A percentile compares a stretch with the other conserved stretches of the same genome.
Evolutionary conservation across 2,329 filamentous ascomycete species (phyloP).

Genomic region (Biscogniauxia sp.): DNA sequence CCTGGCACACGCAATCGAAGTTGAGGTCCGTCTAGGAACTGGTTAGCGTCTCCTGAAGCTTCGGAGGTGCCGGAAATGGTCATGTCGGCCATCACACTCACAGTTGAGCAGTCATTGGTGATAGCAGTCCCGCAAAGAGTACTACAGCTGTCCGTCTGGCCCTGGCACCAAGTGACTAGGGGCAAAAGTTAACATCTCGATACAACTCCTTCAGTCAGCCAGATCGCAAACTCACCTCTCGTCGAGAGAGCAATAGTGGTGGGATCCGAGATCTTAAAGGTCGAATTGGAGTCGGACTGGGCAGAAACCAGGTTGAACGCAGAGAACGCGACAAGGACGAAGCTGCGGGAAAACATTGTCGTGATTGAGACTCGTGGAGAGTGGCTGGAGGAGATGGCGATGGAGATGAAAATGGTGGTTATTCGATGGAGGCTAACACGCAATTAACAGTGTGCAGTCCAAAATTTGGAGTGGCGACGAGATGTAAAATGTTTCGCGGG

Average conservation of each 20-base stretch:
- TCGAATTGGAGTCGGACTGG: constrained; percentile 37
- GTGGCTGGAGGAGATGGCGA: too few relatives aligned
- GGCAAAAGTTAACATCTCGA: constrained; percentile 18
- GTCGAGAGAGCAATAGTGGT: constrained; percentile 23
- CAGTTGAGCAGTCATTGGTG: constrained; percentile 45
- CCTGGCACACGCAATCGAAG: constrained; percentile 50
- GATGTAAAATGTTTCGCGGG: constrained; percentile 1
- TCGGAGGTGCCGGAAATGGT: background rate
- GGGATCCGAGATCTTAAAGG: constrained; percentile 45
- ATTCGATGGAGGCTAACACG: background rate
- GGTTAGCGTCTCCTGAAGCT: constrained; percentile 7
- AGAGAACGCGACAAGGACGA: constrained; percentile 44
- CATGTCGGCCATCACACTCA: constrained; percentile 33
- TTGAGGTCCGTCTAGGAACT: constrained; percentile 39
- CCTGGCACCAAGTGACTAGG: constrained; percentile 48
- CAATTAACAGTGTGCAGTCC: constrained; percentile 1
- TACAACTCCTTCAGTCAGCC: background rate
- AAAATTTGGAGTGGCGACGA: constrained; percentile 2
- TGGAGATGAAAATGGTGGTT: constrained; percentile 3
- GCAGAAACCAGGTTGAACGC: constrained; percentile 42
- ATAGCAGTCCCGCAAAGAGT: constrained; percentile 44
- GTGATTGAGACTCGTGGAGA: constrained; percentile 6
- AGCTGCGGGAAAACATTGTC: constrained; percentile 31
- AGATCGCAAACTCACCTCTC: constrained; percentile 38
- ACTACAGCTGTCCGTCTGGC: constrained; percentile 49